Conservation (phyloP, 2,329 filamentous ascomycete species). For the Fusarium begoniae region DNA sequence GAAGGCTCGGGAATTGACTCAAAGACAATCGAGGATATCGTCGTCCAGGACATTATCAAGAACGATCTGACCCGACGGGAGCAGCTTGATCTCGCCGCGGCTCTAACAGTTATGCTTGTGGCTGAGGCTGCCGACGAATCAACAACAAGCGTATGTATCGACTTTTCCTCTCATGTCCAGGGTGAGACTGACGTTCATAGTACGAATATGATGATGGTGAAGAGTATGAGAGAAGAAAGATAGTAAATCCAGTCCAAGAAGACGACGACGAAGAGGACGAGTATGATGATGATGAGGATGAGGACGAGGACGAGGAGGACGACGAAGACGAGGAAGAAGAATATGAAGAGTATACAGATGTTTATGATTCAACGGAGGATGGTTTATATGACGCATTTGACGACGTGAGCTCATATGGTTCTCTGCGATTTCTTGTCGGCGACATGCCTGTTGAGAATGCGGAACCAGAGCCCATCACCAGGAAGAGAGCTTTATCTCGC, state of each 20-base stretch:
- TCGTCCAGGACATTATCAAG: constrained; percentile 24
- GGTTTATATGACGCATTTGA: constrained; percentile 5
- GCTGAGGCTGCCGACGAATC: constrained; percentile 2
- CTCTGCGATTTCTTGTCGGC: constrained; percentile 5
- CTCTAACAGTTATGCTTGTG: constrained; percentile 20
- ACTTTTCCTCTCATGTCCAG: not conserved
- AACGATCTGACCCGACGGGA: constrained; percentile 6
- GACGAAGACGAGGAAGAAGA: not conserved
- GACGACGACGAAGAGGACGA: not conserved
- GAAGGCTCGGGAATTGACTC: not conserved
- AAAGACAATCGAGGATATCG: constrained; percentile 4
- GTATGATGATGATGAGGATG: not conserved
- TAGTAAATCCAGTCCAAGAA: not conserved
- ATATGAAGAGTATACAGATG: not conserved
- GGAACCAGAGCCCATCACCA: constrained; percentile 4
- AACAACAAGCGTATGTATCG: constrained; percentile 24
- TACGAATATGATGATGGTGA: constrained; percentile 30
- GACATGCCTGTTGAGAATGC: constrained; percentile 13
- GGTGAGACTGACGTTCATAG: constrained; percentile 21
- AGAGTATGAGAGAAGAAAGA: not conserved
- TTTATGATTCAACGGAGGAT: constrained; percentile 8
- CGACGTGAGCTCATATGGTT: constrained; percentile 7
- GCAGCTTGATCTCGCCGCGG: constrained; percentile 2
- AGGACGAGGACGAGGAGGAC: not conserved
- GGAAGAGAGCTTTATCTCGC: constrained; percentile 22